These are phyloP conservation scores for Starmerella powellii DNA, from an alignment of 805 yeast genomes.

Conservation along the genomic window DNA sequence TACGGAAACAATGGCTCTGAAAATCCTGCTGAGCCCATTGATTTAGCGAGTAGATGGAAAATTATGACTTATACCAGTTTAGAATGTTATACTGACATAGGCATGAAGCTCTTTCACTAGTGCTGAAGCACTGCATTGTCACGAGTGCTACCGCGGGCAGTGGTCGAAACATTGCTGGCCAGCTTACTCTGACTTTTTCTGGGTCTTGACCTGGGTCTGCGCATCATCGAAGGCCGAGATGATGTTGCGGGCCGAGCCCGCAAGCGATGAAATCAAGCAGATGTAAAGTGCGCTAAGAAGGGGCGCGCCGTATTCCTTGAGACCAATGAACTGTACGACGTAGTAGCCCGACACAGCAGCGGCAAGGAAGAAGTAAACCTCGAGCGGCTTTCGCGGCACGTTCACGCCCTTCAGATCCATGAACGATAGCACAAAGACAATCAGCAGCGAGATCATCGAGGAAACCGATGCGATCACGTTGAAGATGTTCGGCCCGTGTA, in stretches of 20 bases:
- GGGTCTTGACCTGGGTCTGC: slow-evolving; percentile 11
- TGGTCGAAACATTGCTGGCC: not conserved
- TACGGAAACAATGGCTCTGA: too few relatives aligned
- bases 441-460: slow-evolving; percentile 13
- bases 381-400: slow-evolving; percentile 20
- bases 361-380: slow-evolving; percentile 21
- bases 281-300: slow-evolving; percentile 11
- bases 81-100: too few relatives aligned
- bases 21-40: too few relatives aligned
- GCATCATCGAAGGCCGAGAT: slow-evolving; percentile 22
- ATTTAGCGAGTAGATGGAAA: too few relatives aligned
- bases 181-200: slow-evolving; percentile 5
- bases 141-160: too few relatives aligned
- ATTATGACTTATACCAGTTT: too few relatives aligned
- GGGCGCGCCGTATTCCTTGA: slow-evolving; percentile 6
- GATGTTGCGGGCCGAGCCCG: slow-evolving; percentile 23
- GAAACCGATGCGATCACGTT: slow-evolving; percentile 18
- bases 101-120: not conserved
- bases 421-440: slow-evolving; percentile 20
- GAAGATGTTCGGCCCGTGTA: slow-evolving; percentile 19
- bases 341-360: slow-evolving; percentile 22
- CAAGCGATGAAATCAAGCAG: slow-evolving; percentile 19
- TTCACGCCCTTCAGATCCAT: slow-evolving; percentile 23
- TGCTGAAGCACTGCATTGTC: not conserved
- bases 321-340: slow-evolving; percentile 16